Percentiles rank a stretch among this genome's conserved stretches.
Conservation (phyloP, 2,329 filamentous ascomycete genomes). For the Plectosphaerella plurivora region DNA sequence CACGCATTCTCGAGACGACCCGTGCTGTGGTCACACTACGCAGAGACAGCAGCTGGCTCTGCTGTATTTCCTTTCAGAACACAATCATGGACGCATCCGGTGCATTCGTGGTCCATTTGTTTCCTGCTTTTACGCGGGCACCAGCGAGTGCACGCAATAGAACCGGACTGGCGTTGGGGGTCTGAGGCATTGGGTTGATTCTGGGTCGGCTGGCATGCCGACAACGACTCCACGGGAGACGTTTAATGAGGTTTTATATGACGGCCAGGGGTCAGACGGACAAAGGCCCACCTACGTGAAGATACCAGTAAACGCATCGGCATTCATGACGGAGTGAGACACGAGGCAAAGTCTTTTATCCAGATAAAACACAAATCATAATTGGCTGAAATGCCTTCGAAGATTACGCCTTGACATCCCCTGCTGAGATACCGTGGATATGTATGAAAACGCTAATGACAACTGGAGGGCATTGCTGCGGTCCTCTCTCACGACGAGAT, state of each 20-base stretch:
- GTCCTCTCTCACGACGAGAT: conserved; percentile 35
- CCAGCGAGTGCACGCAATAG: too few relatives aligned
- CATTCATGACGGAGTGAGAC: not conserved
- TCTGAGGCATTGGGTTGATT: not conserved
- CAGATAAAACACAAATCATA: not conserved
- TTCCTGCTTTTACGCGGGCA: too few relatives aligned
- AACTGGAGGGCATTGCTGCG: not conserved
- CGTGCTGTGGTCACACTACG: not conserved
- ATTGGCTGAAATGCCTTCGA: not conserved
- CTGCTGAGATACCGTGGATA: too few relatives aligned
- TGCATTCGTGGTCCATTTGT: conserved; percentile 3
- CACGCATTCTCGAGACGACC: not conserved
- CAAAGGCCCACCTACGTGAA: too few relatives aligned
- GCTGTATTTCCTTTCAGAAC: conserved; percentile 1
- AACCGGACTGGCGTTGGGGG: too few relatives aligned
- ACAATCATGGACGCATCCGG: conserved; percentile 1
- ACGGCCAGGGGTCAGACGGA: too few relatives aligned
- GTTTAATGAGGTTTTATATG: too few relatives aligned
- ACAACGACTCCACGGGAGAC: too few relatives aligned
- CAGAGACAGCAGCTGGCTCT: not conserved
- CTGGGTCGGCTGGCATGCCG: too few relatives aligned
- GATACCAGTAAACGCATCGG: too few relatives aligned
- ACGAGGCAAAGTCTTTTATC: not conserved
- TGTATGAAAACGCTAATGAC: not conserved
- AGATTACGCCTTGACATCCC: not conserved